Evolutionary conservation across 352 stramenopile species (phyloP).

Genomic region (Saprolegnia diclina): DNA sequence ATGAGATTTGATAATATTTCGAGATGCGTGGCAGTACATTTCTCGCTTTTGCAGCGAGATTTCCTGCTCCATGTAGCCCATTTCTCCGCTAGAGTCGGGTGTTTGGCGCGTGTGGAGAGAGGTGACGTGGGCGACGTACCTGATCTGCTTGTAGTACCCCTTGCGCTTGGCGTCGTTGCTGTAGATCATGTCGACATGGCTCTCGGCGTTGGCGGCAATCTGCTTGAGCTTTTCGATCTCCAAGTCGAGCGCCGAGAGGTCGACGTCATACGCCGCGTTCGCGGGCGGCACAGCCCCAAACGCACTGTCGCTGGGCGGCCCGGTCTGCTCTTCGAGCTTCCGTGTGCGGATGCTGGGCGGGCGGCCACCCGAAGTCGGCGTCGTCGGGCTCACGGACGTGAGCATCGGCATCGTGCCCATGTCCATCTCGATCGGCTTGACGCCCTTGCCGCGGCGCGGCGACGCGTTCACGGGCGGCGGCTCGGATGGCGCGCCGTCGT

Average conservation of each 20-base stretch:
- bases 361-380: neutral
- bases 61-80: constrained; percentile 24
- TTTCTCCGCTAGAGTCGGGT: constrained; percentile 3
- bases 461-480: constrained; percentile 1
- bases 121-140: neutral
- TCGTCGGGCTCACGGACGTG: constrained; percentile 13
- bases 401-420: neutral
- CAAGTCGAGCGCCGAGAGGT: constrained; percentile 17
- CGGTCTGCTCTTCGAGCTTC: constrained; percentile 19
- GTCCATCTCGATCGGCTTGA: constrained; percentile 1
- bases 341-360: constrained; percentile 14
- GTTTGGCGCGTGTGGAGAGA: neutral
- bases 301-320: too few species aligned
- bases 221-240: constrained; percentile 25
- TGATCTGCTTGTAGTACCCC: constrained; percentile 14
- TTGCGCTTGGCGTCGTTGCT: constrained; percentile 24
- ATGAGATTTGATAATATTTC: neutral
- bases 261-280: constrained; percentile 22
- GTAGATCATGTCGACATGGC: constrained; percentile 25
- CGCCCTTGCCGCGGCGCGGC: constrained; percentile 1
- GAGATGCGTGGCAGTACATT: neutral
- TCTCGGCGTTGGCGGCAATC: constrained; percentile 10
- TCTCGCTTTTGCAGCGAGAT: constrained; percentile 16
- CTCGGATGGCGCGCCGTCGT: constrained; percentile 1
- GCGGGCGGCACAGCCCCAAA: neutral